Percentiles rank a stretch among this genome's conserved stretches.
Conservation (phyloP, 768 basidiomycete genomes). For the Agaricus blazei region DNA sequence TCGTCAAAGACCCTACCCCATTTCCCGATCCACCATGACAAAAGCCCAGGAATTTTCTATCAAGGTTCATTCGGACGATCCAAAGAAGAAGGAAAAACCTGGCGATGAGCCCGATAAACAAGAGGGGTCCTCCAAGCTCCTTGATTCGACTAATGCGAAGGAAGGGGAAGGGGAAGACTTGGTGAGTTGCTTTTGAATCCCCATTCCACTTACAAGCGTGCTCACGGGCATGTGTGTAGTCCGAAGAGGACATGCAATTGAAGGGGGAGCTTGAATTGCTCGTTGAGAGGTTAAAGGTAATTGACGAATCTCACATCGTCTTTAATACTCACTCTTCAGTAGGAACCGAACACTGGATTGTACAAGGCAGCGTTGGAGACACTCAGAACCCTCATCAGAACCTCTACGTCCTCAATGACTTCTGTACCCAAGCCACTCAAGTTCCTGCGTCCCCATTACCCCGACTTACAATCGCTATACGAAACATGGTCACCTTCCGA, state of each 20-base stretch:
- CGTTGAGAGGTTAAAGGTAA: constrained; percentile 86
- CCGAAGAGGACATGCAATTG: constrained; percentile 92
- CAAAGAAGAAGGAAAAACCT: constrained; percentile 65
- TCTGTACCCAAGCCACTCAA: constrained; percentile 98
- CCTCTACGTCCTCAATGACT: constrained; percentile 98
- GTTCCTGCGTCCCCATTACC: constrained; percentile 94
- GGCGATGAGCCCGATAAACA: constrained; percentile 22
- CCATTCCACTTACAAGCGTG: not conserved
- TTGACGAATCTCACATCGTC: constrained; percentile 13
- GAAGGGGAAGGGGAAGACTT: constrained; percentile 72
- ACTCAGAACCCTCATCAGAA: constrained; percentile 87
- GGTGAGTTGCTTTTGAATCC: constrained; percentile 43
- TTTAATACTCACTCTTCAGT: constrained; percentile 9
- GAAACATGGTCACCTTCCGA: constrained; percentile 76
- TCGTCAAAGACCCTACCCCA: constrained; percentile 15
- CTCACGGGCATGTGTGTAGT: constrained; percentile 38
- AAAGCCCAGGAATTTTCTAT: constrained; percentile 56
- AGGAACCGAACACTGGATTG: constrained; percentile 86
- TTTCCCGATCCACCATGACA: constrained; percentile 37
- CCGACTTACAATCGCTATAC: constrained; percentile 77
- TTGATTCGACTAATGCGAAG: constrained; percentile 43
- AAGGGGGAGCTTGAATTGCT: constrained; percentile 96
- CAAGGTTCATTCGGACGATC: constrained; percentile 67
- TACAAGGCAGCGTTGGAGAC: constrained; percentile 92
- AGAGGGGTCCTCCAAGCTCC: constrained; percentile 50